Evolutionary conservation across 2,329 filamentous ascomycete genomes (phyloP).

Genomic region (Pleoardoris graminearum): DNA sequence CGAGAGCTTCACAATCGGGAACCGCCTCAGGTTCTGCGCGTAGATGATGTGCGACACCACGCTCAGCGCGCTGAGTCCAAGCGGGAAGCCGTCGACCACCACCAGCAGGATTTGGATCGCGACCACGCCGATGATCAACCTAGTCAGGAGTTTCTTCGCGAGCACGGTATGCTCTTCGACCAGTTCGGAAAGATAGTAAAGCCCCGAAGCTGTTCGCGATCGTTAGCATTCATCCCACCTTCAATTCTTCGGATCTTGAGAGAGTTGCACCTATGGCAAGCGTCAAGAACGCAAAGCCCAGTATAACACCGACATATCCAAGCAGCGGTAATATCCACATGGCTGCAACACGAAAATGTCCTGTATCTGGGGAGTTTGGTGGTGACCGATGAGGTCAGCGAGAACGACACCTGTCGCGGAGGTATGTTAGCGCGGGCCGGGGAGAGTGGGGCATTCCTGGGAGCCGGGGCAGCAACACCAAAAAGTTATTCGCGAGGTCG

Average conservation of each 20-base stretch:
- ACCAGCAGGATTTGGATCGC: conserved; percentile 73
- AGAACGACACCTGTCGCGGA: conserved; percentile 10
- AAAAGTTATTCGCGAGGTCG: conserved; percentile 9
- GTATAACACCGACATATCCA: conserved; percentile 81
- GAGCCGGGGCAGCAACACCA: conserved; percentile 6
- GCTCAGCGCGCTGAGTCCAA: conserved; percentile 72
- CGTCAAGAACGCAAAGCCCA: conserved; percentile 93
- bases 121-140: conserved; percentile 83
- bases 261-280: conserved; percentile 75
- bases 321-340: conserved; percentile 97
- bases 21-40: conserved; percentile 78
- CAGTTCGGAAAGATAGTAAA: conserved; percentile 97
- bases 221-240: background rate
- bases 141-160: conserved; percentile 82
- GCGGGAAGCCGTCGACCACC: conserved; percentile 82
- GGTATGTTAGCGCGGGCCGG: conserved; percentile 4
- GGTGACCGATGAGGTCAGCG: conserved; percentile 7
- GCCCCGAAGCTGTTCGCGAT: conserved; percentile 72
- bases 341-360: conserved; percentile 28
- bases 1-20: conserved; percentile 78
- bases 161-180: conserved; percentile 97
- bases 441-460: conserved; percentile 3
- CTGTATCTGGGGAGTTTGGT: no score
- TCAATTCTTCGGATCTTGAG: background rate
- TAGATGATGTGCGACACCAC: conserved; percentile 84